phyloP scores from a whole-genome alignment of 257 asterid species.

The Voacanga thouarsii region DNA sequence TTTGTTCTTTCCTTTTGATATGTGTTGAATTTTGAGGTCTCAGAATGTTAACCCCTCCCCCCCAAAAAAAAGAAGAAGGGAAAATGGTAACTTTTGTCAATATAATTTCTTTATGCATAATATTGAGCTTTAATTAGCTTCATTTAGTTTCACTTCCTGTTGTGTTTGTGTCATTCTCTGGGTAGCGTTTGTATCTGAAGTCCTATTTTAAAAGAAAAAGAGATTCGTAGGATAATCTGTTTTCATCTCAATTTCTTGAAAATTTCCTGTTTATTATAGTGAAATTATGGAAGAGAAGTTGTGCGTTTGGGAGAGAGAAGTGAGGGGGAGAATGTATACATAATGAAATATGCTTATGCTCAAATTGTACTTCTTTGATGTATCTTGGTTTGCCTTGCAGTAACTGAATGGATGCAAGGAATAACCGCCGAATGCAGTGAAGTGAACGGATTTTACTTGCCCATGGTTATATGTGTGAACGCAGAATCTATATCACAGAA shows the following conservation, averaged over 20 bases:
- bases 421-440: slow-evolving; percentile 56
- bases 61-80: not conserved
- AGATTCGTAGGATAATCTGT: not conserved
- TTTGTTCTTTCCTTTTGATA: not conserved
- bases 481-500: slow-evolving; percentile 48
- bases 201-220: not conserved
- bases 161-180: not conserved
- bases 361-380: slow-evolving; percentile 8
- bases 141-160: too few species aligned
- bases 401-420: slow-evolving; percentile 45
- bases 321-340: not conserved
- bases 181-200: not conserved
- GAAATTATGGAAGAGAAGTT: not conserved
- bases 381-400: slow-evolving; percentile 38
- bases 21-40: slow-evolving; percentile 1
- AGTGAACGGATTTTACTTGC: slow-evolving; percentile 68
- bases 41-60: not conserved
- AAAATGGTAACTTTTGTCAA: not conserved
- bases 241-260: not conserved
- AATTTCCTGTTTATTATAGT: not conserved
- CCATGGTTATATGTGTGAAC: slow-evolving; percentile 43
- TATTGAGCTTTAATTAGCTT: not conserved
- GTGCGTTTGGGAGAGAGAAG: not conserved
- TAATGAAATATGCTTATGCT: not conserved
- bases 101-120: not conserved